Conservation (phyloP, 805 yeast species). For the Naumovozyma dairenensis region DNA sequence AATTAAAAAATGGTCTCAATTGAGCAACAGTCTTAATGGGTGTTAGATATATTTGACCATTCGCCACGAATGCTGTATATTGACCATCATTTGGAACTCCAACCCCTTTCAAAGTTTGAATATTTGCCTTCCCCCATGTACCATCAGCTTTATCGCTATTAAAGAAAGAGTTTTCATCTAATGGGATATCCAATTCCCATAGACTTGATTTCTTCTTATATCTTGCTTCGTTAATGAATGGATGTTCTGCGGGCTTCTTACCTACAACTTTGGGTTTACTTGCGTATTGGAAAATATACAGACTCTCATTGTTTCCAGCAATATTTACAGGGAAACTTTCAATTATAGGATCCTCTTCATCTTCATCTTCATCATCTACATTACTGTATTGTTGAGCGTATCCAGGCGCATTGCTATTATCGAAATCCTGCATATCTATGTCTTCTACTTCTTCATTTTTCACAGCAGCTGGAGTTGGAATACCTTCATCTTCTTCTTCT, state of each 20-base stretch:
- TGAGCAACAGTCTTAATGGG: constrained; percentile 66
- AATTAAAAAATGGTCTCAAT: constrained; percentile 70
- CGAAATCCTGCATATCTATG: constrained; percentile 7
- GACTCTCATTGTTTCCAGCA: constrained; percentile 23
- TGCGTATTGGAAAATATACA: constrained; percentile 51
- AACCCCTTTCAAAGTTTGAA: constrained; percentile 65
- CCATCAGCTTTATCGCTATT: constrained; percentile 49
- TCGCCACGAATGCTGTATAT: constrained; percentile 35
- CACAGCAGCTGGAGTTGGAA: background rate
- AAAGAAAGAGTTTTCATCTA: constrained; percentile 57
- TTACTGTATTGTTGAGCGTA: constrained; percentile 1
- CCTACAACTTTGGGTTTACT: constrained; percentile 23
- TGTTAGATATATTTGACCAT: constrained; percentile 48
- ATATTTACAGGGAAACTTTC: constrained; percentile 50
- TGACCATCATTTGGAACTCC: constrained; percentile 45
- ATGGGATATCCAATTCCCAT: constrained; percentile 68
- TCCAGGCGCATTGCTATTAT: background rate
- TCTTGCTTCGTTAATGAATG: constrained; percentile 36
- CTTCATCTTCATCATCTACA: constrained; percentile 10
- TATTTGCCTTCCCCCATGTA: constrained; percentile 51
- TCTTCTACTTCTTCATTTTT: constrained; percentile 7
- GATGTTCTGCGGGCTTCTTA: constrained; percentile 24
- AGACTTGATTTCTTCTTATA: constrained; percentile 54
- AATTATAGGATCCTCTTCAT: constrained; percentile 51
- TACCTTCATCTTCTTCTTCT: constrained; percentile 30